Evolutionary conservation across 73 alveolate species (phyloP).

Genomic region (Stentor coeruleus): DNA sequence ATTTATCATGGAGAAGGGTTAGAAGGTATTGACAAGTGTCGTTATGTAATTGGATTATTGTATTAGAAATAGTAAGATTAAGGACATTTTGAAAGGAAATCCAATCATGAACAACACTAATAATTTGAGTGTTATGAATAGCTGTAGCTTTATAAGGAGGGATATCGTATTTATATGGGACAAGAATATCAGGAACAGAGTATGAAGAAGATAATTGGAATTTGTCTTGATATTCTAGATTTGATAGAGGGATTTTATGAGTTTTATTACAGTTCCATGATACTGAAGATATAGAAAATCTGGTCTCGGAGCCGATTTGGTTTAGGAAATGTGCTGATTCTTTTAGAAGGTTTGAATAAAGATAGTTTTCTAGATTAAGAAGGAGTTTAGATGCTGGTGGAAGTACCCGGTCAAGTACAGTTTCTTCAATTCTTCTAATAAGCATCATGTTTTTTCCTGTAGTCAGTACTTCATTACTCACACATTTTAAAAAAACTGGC

Average conservation of each 20-base stretch:
- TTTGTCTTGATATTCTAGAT: background rate
- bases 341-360: background rate
- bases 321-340: background rate
- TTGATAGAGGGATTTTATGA: background rate
- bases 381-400: background rate
- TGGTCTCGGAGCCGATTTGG: background rate
- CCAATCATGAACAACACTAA: background rate
- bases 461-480: background rate
- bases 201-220: background rate
- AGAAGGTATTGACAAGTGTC: background rate
- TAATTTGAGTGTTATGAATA: background rate
- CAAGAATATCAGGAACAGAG: background rate
- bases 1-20: background rate
- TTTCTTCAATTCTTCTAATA: slow-evolving; percentile 7
- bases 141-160: background rate
- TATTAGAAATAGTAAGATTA: background rate
- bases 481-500: background rate
- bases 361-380: background rate
- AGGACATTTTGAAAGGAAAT: slow-evolving; percentile 8
- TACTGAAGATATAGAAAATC: background rate
- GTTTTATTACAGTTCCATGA: background rate
- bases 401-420: background rate
- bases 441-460: slow-evolving; percentile 24
- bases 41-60: background rate
- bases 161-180: background rate